A percentile compares a stretch with the other conserved stretches of the same genome.
phyloP scores from a whole-genome alignment of 2,329 filamentous ascomycete genomes.

The Curvularia hawaiiensis region DNA sequence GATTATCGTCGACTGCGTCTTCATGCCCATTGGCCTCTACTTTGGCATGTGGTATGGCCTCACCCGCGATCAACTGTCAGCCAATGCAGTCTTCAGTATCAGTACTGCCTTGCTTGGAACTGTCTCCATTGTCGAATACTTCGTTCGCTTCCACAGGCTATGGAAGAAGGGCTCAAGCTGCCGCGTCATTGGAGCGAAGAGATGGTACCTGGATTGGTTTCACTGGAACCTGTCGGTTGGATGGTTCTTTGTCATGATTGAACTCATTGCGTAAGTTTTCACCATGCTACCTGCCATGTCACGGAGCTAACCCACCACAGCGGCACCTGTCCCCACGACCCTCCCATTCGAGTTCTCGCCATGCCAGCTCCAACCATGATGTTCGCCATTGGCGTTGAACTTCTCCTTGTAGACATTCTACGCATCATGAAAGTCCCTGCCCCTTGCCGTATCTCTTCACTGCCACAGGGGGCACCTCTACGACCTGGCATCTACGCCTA shows the following conservation, averaged over 20 bases:
- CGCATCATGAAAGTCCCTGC: slow-evolving; percentile 53
- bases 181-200: slow-evolving; percentile 55
- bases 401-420: slow-evolving; percentile 56
- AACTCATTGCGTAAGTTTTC: slow-evolving; percentile 56
- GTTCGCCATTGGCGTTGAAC: slow-evolving; percentile 58
- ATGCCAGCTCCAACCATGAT: slow-evolving; percentile 59
- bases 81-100: slow-evolving; percentile 60
- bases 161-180: slow-evolving; percentile 59
- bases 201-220: slow-evolving; percentile 59
- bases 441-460: slow-evolving; percentile 58
- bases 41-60: slow-evolving; percentile 66
- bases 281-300: background rate
- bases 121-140: slow-evolving; percentile 61
- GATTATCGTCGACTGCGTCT: slow-evolving; percentile 63
- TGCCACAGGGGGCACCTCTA: slow-evolving; percentile 56
- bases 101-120: slow-evolving; percentile 60
- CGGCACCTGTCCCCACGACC: slow-evolving; percentile 54
- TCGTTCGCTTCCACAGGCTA: slow-evolving; percentile 55
- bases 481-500: slow-evolving; percentile 60
- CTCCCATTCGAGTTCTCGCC: slow-evolving; percentile 59
- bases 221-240: slow-evolving; percentile 62
- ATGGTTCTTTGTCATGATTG: slow-evolving; percentile 62
- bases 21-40: slow-evolving; percentile 64
- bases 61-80: slow-evolving; percentile 50
- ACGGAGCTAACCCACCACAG: slow-evolving; percentile 29